Conservation (phyloP, 345 rosid genomes). For the Gossypium longicalyx region DNA sequence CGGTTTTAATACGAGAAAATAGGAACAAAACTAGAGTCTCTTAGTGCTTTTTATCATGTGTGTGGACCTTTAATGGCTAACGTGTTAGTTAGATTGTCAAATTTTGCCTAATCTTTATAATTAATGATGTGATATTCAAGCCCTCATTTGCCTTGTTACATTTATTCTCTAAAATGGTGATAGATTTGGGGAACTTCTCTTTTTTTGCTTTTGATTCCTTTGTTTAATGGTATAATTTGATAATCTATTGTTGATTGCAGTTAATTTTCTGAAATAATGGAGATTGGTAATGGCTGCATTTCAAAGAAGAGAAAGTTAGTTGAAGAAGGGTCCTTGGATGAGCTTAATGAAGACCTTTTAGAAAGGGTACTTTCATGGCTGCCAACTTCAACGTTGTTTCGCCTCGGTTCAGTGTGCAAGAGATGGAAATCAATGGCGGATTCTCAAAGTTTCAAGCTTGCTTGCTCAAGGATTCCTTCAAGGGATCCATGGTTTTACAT, state of each 20-base stretch:
- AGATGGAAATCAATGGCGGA: conserved; percentile 63
- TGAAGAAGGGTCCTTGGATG: conserved; percentile 47
- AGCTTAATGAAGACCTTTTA: conserved; percentile 68
- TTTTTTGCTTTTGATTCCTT: neutral
- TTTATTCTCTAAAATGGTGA: conserved; percentile 1
- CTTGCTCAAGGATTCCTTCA: conserved; percentile 63
- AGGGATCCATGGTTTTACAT: conserved; percentile 89
- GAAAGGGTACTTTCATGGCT: conserved; percentile 86
- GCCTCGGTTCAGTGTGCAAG: conserved; percentile 70
- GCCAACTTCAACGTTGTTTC: conserved; percentile 64
- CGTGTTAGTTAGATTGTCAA: conserved; percentile 9
- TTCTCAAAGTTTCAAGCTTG: conserved; percentile 68
- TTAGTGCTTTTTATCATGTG: conserved; percentile 3
- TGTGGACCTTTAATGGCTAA: conserved; percentile 11
- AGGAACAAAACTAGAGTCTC: neutral
- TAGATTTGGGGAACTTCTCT: neutral
- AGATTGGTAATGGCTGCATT: conserved; percentile 19
- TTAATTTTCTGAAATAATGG: conserved; percentile 26
- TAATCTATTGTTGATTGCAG: conserved; percentile 14
- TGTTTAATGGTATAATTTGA: neutral
- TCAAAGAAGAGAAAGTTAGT: conserved; percentile 56
- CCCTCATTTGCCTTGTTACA: neutral
- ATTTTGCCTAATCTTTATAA: neutral
- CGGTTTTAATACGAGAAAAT: conserved; percentile 9
- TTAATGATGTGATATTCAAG: conserved; percentile 3